Evolutionary conservation across 2,329 filamentous ascomycete species (phyloP).

Genomic region (Epichloe bromicola): DNA sequence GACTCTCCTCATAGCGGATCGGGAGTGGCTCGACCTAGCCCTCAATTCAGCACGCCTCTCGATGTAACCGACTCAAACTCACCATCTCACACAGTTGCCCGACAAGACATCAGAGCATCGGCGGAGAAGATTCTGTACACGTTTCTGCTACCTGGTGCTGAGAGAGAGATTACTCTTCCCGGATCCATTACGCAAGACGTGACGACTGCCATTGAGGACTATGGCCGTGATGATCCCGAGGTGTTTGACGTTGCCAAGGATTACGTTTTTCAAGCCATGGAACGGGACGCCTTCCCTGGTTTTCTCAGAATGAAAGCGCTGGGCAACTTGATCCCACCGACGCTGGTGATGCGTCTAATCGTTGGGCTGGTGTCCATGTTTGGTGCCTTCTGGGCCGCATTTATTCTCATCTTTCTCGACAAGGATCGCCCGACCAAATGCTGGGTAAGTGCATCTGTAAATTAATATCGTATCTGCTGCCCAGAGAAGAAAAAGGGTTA

Average conservation of each 20-base stretch:
- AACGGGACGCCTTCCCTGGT: slow-evolving; percentile 95
- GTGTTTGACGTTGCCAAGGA: slow-evolving; percentile 97
- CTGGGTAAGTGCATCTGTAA: slow-evolving; percentile 52
- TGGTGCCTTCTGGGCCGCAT: slow-evolving; percentile 85
- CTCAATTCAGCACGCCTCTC: slow-evolving; percentile 46
- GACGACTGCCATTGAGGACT: slow-evolving; percentile 76
- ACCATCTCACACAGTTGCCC: slow-evolving; percentile 69
- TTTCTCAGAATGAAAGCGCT: slow-evolving; percentile 91
- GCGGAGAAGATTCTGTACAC: slow-evolving; percentile 99
- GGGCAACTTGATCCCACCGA: slow-evolving; percentile 87
- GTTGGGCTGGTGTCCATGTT: slow-evolving; percentile 74
- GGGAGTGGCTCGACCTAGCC: slow-evolving; percentile 32
- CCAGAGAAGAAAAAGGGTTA: slow-evolving; percentile 1
- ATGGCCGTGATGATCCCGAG: slow-evolving; percentile 87
- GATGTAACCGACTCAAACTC: slow-evolving; percentile 67
- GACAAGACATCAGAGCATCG: slow-evolving; percentile 80
- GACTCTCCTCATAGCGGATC: slow-evolving; percentile 42
- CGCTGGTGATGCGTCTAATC: slow-evolving; percentile 73
- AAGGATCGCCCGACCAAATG: slow-evolving; percentile 59
- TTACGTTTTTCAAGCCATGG: slow-evolving; percentile 99
- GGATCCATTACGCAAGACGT: slow-evolving; percentile 78
- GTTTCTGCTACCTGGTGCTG: slow-evolving; percentile 85
- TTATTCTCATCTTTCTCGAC: slow-evolving; percentile 84
- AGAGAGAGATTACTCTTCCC: slow-evolving; percentile 89
- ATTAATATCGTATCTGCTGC: not conserved